Base-by-base conservation (phyloP, 371 early-diverging fungal genomes). In the Haplosporangium sp. region DNA sequence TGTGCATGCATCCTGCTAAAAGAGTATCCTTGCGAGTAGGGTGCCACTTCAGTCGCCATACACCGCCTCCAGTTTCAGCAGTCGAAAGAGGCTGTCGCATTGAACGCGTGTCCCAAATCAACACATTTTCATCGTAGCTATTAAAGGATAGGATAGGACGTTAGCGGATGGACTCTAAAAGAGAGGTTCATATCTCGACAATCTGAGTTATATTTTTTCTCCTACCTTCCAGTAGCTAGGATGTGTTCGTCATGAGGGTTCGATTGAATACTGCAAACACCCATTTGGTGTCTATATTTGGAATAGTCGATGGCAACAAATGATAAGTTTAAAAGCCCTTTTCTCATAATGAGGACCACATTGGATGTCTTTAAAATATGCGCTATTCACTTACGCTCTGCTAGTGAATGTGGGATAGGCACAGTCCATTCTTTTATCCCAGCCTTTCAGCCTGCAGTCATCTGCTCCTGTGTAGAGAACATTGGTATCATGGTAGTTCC, bases 31-130 rank as follows among this genome's bases (percentile, higher is more conserved):
- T 74, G 6, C 85, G 83, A 0, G 83, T 85, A 2, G 97, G 97
- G 66, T 96, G 95, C 96, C 96, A 98, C 81, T 94, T 94, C 50
- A 98, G 81, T 14, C 97, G 84, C 98, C 98, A 98, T 16, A 95
- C 95, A 2, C 98, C 98, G 6, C 98, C 96, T 20, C 91, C 95
- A 21, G 92, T 88, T 21, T 86, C 87, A 41, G 84, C 68, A 12
- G 91, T 91, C 1, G 83, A 69, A 29, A 95, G 50, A 0, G 96
- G 96, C n/a, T 62, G 60, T 21, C 90, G 84, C 91, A 95, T 91
- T 8, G 82, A 84, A 4, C 98, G 88, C 1, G 90, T 92, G 74
- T 98, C 98, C 97, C 97, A 98, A 37, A 96, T 82, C 64, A 89
- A 74, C 42, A 97, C 85, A 18, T 87, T 85, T 43, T 96, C 95